Evolutionary conservation across 495 filamentous ascomycete species (phyloP), one percentile per base, ranked within the genome.

Genomic region (Cenococcum geophilum): DNA sequence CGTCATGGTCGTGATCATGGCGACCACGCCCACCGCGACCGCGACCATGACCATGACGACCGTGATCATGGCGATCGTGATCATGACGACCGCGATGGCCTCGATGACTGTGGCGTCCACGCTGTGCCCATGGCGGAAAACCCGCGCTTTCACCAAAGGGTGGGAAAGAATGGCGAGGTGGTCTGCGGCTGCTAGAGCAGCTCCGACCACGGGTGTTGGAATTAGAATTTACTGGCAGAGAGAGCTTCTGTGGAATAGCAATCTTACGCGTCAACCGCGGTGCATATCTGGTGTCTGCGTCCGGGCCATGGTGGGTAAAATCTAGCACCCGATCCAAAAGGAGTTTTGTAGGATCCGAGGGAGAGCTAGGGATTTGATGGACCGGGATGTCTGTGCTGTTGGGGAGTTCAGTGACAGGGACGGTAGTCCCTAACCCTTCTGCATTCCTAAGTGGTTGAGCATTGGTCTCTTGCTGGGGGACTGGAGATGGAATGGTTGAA

Each of bases 241-340:
- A 51, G 5, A 47, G 14, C 0, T 53, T 25, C 35, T 60, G 66
- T n/a, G 67, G 67, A 59, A 69, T 61, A 16, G 63, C 67, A 21
- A 69, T 57, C 18, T 11, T 22, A 5, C 63, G 59, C 11, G 53
- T 50, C 4, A 69, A 32, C 0, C 60, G 59, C 4, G 59, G 59
- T 14, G 67, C 67, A 49, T 63, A 69, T 22, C 54, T 49, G 3
- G 50, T 18, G 57, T 69, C 67, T 16, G 63, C 51, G 58, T 69
- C 67, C 11, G 67, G 67, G 23, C 40, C 55, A 51, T 69, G 62
- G 9, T 59, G 37, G 14, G 63, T 63, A 34, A 69, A 69, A 22
- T 63, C 52, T 4, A 69, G 57, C 14, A 60, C 60, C 22, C 53
- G 11, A 18, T 37, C 55, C 16, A 69, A 53, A 5, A 69, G 56